Conservation (phyloP, 1,284 basidiomycete genomes). For the Ceratorhiza oryzae-sativae region DNA sequence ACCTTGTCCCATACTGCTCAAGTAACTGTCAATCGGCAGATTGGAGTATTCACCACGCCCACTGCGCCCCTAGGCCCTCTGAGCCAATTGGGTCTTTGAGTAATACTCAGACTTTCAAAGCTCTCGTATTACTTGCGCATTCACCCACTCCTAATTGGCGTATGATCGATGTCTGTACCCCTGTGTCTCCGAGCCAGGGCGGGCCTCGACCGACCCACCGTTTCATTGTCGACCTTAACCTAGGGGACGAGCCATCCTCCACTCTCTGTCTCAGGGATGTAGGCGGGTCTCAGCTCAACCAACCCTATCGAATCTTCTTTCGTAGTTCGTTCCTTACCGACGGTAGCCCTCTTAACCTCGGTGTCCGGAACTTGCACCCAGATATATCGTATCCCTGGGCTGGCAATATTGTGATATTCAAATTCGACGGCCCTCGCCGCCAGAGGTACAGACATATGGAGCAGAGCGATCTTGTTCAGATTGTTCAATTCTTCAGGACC, state of each 20-base stretch:
- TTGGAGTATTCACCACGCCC: slow-evolving; percentile 7
- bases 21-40: not conserved
- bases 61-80: not conserved
- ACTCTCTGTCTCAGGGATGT: slow-evolving; percentile 34
- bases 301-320: slow-evolving; percentile 43
- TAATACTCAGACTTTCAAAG: not conserved
- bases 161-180: slow-evolving; percentile 1
- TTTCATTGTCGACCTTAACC: slow-evolving; percentile 15
- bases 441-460: slow-evolving; percentile 28
- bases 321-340: slow-evolving; percentile 40
- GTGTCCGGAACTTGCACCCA: slow-evolving; percentile 1
- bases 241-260: slow-evolving; percentile 1
- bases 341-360: slow-evolving; percentile 32
- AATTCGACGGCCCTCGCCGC: slow-evolving; percentile 72
- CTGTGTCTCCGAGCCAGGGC: not conserved
- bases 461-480: slow-evolving; percentile 12
- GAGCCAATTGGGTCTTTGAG: not conserved
- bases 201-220: not conserved
- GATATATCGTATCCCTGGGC: slow-evolving; percentile 34
- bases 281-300: slow-evolving; percentile 41
- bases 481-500: slow-evolving; percentile 35
- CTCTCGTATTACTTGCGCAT: slow-evolving; percentile 1
- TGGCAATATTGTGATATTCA: slow-evolving; percentile 62
- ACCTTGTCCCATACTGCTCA: slow-evolving; percentile 8
- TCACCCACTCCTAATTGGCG: not conserved